Evolutionary conservation across 2,329 filamentous ascomycete species (phyloP).

Genomic region (Ophiostoma pallidulum): DNA sequence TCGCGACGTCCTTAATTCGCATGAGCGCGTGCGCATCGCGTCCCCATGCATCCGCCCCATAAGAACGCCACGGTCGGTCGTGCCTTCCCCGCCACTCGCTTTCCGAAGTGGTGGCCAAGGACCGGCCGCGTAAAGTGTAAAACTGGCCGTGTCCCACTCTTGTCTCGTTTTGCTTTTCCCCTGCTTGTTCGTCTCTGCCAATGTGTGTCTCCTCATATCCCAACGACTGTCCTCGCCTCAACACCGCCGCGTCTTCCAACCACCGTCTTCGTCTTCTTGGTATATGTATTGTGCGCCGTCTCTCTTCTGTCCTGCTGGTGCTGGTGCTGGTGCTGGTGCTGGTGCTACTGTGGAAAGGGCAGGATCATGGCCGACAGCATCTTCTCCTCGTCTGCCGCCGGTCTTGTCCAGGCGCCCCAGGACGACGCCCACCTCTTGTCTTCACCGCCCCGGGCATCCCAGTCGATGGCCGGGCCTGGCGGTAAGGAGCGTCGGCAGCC

Average conservation of each 20-base stretch:
- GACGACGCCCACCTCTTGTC: slow-evolving; percentile 9
- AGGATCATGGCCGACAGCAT: slow-evolving; percentile 18
- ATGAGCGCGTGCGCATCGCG: slow-evolving; percentile 15
- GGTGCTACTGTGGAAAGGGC: neutral
- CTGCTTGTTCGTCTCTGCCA: neutral
- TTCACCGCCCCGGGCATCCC: slow-evolving; percentile 21
- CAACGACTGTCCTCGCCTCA: no score
- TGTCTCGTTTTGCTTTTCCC: no score
- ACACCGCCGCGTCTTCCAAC: neutral
- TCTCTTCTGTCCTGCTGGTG: neutral
- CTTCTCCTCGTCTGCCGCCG: slow-evolving; percentile 7
- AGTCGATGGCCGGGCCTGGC: neutral
- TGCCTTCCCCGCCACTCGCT: slow-evolving; percentile 18
- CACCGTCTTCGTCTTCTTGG: neutral
- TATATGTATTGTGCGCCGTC: neutral
- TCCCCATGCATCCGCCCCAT: slow-evolving; percentile 11
- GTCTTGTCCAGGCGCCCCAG: neutral
- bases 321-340: no score
- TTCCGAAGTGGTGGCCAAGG: slow-evolving; percentile 5
- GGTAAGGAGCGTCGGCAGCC: slow-evolving; percentile 40
- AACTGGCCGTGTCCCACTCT: neutral
- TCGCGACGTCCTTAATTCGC: slow-evolving; percentile 10
- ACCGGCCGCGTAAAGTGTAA: slow-evolving; percentile 11
- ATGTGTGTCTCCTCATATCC: neutral
- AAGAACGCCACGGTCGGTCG: slow-evolving; percentile 6